Percentiles rank a stretch among this genome's conserved stretches.
Evolutionary conservation across 2,329 filamentous ascomycete genomes (phyloP).

Genomic region (Plectosphaerella sp.): DNA sequence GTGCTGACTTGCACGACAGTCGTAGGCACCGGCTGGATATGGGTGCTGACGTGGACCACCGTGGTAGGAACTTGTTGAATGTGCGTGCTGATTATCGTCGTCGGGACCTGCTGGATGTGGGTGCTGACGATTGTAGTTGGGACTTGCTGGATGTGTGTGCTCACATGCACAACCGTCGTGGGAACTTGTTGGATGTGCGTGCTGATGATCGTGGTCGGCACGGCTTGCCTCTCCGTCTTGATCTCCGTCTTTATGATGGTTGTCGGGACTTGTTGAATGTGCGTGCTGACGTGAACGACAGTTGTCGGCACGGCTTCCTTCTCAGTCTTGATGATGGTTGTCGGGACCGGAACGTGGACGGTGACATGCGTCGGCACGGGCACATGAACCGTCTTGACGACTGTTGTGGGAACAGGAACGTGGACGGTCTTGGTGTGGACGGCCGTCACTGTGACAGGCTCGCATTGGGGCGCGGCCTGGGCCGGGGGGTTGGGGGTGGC

Average conservation of each 20-base stretch:
- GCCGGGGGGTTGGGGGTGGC: background rate
- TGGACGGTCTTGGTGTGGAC: background rate
- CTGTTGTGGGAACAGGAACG: background rate
- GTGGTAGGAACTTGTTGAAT: slow-evolving; percentile 8
- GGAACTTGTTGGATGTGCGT: slow-evolving; percentile 4
- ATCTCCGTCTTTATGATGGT: slow-evolving; percentile 1
- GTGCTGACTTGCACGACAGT: slow-evolving; percentile 4
- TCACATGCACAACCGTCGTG: slow-evolving; percentile 3
- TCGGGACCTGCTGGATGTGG: slow-evolving; percentile 1
- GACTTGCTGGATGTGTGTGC: slow-evolving; percentile 2
- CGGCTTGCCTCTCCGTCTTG: slow-evolving; percentile 5
- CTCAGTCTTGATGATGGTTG: slow-evolving; percentile 1
- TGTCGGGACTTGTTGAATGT: slow-evolving; percentile 3
- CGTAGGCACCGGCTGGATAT: slow-evolving; percentile 3
- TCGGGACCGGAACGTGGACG: slow-evolving; percentile 7
- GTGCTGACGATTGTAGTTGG: slow-evolving; percentile 3
- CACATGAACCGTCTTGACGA: background rate
- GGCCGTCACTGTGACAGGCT: background rate
- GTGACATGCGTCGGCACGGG: background rate
- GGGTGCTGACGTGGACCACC: slow-evolving; percentile 1
- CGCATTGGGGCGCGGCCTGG: background rate
- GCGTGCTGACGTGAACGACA: slow-evolving; percentile 6
- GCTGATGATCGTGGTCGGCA: slow-evolving; percentile 6
- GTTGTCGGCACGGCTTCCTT: slow-evolving; percentile 5
- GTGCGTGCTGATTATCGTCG: slow-evolving; percentile 2